phyloP scores from a whole-genome alignment of 108 stramenopile genomes.

The Epipyxis sp. region DNA sequence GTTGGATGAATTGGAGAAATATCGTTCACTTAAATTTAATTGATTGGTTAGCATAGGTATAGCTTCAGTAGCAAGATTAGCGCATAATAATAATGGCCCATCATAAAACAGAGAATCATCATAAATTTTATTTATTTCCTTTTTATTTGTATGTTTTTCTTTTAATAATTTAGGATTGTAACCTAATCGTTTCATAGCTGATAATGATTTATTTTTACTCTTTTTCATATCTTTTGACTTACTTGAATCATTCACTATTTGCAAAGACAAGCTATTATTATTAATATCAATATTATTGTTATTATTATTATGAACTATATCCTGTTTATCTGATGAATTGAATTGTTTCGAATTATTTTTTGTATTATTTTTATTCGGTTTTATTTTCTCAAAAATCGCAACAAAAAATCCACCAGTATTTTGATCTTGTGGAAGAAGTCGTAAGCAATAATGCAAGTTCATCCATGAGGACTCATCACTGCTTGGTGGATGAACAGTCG shows the following conservation, averaged over 20 bases:
- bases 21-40: no score
- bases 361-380: not conserved
- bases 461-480: not conserved
- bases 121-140: no score
- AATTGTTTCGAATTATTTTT: not conserved
- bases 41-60: no score
- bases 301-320: not conserved
- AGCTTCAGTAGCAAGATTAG: no score
- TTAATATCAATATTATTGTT: not conserved
- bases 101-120: no score
- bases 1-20: no score
- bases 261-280: not conserved
- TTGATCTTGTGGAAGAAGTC: slow-evolving; percentile 39
- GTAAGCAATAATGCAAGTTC: slow-evolving; percentile 15
- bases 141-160: no score
- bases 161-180: slow-evolving; percentile 2
- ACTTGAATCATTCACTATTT: not conserved
- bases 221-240: not conserved
- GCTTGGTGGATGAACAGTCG: slow-evolving; percentile 37
- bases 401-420: slow-evolving; percentile 45
- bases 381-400: slow-evolving; percentile 28
- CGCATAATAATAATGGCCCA: no score
- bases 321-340: not conserved
- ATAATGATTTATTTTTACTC: not conserved
- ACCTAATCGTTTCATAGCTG: not conserved